Evolutionary conservation across 352 stramenopile species (phyloP).

Genomic region (Phytophthora idaei): DNA sequence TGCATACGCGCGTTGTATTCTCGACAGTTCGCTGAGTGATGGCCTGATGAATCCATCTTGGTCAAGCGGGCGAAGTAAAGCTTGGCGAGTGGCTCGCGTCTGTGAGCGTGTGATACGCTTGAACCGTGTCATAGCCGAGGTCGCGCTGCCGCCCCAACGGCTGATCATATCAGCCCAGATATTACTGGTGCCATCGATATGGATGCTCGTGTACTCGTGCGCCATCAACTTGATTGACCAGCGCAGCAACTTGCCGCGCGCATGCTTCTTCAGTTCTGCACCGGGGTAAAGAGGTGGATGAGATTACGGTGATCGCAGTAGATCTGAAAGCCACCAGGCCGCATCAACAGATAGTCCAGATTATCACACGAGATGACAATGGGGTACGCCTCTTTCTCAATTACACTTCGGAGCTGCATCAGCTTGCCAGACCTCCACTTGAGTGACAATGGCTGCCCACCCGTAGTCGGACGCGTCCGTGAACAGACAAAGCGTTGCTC

Average conservation of each 20-base stretch:
- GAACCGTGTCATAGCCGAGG: not conserved
- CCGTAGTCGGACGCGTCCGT: not conserved
- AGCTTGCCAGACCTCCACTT: not conserved
- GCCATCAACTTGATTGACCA: constrained; percentile 13
- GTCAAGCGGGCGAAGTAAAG: constrained; percentile 10
- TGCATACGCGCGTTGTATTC: too few species aligned
- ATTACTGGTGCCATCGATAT: constrained; percentile 14
- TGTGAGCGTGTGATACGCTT: not conserved
- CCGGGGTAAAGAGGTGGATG: constrained; percentile 10
- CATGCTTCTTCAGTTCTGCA: constrained; percentile 11
- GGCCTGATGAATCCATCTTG: too few species aligned
- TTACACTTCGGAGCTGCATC: not conserved
- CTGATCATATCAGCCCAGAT: constrained; percentile 25
- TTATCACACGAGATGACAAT: not conserved
- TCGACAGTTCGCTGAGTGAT: constrained; percentile 8
- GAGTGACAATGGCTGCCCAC: not conserved
- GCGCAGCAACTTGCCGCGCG: not conserved
- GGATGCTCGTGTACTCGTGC: constrained; percentile 14
- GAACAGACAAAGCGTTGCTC: not conserved
- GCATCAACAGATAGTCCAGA: constrained; percentile 3
- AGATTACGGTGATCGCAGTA: constrained; percentile 16
- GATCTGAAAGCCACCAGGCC: constrained; percentile 12
- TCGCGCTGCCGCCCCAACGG: constrained; percentile 2
- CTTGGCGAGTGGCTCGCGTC: not conserved
- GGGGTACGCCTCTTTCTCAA: not conserved